These are phyloP conservation scores for Cryomyces minteri DNA, from an alignment of 495 filamentous ascomycete genomes.

Conservation along the genomic window DNA sequence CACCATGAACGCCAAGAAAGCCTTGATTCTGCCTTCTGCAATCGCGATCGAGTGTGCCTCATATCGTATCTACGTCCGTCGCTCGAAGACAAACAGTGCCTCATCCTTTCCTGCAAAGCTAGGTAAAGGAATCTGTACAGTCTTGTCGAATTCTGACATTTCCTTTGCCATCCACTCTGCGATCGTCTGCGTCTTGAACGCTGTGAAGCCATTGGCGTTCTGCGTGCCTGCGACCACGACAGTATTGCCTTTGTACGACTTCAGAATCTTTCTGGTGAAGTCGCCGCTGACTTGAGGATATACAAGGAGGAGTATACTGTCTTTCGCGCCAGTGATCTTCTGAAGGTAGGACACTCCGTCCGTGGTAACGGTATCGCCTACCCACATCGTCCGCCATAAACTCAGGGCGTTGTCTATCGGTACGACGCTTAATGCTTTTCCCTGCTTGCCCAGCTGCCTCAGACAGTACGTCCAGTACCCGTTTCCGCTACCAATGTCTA, in stretches of 20 bases:
- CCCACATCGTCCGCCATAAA: slow-evolving; percentile 37
- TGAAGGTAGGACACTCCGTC: slow-evolving; percentile 29
- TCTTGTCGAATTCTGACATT: slow-evolving; percentile 9
- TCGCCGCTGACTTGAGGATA: slow-evolving; percentile 38
- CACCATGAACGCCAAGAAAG: too few species aligned
- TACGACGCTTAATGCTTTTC: slow-evolving; percentile 13
- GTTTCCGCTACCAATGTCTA: slow-evolving; percentile 38
- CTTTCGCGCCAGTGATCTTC: slow-evolving; percentile 19
- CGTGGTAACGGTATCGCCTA: slow-evolving; percentile 31
- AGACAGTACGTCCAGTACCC: slow-evolving; percentile 49
- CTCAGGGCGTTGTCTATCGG: slow-evolving; percentile 35
- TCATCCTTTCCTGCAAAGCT: slow-evolving; percentile 26
- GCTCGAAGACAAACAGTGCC: slow-evolving; percentile 21
- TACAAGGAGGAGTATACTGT: slow-evolving; percentile 35
- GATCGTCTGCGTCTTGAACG: slow-evolving; percentile 31
- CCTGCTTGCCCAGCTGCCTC: slow-evolving; percentile 19
- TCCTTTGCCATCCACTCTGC: slow-evolving; percentile 35
- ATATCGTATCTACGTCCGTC: too few species aligned
- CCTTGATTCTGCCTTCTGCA: too few species aligned
- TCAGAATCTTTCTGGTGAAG: slow-evolving; percentile 34
- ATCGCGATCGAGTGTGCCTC: too few species aligned
- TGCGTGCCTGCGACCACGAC: slow-evolving; percentile 44
- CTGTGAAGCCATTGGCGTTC: slow-evolving; percentile 45
- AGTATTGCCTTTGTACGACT: slow-evolving; percentile 34
- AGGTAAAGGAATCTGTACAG: slow-evolving; percentile 19